Evolutionary conservation across 2,329 filamentous ascomycete species (phyloP).

Genomic region (Arthrobotrys entomopaga): DNA sequence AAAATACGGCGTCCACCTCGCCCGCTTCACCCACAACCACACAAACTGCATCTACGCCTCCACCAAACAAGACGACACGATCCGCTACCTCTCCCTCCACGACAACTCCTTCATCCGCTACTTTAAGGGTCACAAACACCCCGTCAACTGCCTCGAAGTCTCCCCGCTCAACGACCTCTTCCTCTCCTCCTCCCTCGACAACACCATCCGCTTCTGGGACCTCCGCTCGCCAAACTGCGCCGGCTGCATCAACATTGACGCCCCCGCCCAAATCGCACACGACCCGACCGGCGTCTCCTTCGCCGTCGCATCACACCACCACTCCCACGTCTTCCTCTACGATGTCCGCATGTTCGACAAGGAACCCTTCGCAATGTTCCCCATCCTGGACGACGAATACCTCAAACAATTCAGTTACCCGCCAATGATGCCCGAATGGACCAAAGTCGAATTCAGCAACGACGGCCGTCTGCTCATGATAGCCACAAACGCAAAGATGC

Average conservation of each 20-base stretch:
- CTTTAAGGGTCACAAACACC: constrained; percentile 86
- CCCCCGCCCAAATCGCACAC: constrained; percentile 84
- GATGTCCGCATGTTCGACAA: constrained; percentile 95
- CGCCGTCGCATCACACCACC: constrained; percentile 83
- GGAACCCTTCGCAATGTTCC: constrained; percentile 85
- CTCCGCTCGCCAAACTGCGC: constrained; percentile 80
- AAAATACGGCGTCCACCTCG: constrained; percentile 95
- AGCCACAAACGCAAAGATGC: constrained; percentile 82
- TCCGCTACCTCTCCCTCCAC: constrained; percentile 86
- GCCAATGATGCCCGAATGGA: constrained; percentile 73
- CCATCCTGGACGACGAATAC: constrained; percentile 71
- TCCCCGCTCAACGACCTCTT: constrained; percentile 90
- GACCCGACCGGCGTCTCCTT: constrained; percentile 93
- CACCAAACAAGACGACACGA: constrained; percentile 92
- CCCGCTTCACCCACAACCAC: constrained; percentile 90
- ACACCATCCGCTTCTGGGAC: constrained; percentile 92
- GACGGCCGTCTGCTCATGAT: constrained; percentile 89
- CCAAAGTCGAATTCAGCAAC: constrained; percentile 92
- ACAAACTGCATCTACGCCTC: constrained; percentile 94
- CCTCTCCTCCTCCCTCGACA: constrained; percentile 88
- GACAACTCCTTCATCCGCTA: constrained; percentile 97
- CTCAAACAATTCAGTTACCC: constrained; percentile 57
- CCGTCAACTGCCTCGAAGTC: constrained; percentile 83
- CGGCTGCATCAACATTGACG: constrained; percentile 81
- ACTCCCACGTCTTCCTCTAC: constrained; percentile 85